Evolutionary conservation across 2,329 filamentous ascomycete genomes (phyloP).

Genomic region (Colletotrichum salicis): DNA sequence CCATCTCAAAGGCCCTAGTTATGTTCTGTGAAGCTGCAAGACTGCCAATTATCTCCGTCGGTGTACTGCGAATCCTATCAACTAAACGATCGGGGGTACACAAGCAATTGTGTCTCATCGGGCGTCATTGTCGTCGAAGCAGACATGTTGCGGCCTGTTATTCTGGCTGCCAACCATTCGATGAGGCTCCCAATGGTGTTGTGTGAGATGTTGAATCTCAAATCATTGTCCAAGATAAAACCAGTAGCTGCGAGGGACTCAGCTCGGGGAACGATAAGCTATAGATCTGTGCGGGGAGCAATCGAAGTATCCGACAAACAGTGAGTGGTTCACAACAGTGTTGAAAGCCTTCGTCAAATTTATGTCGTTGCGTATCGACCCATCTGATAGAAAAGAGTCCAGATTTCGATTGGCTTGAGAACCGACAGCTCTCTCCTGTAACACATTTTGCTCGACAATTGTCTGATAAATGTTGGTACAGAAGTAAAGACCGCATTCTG

Average conservation of each 20-base stretch:
- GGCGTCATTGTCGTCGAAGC: too few relatives aligned
- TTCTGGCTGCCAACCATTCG: not conserved
- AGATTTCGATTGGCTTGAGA: too few relatives aligned
- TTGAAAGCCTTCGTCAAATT: not conserved
- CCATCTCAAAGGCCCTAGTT: not conserved
- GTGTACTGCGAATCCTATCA: too few relatives aligned
- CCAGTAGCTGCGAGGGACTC: not conserved
- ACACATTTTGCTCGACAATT: not conserved
- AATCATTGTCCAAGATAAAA: not conserved
- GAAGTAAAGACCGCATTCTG: not conserved
- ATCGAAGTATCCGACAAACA: not conserved
- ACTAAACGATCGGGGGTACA: too few relatives aligned
- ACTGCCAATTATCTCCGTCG: not conserved
- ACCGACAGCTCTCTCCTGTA: not conserved
- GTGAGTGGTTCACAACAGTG: not conserved
- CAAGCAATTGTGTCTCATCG: too few relatives aligned
- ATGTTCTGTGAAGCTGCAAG: not conserved
- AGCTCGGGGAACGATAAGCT: not conserved
- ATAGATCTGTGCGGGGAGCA: not conserved
- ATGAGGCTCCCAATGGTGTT: not conserved
- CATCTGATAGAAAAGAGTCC: too few relatives aligned
- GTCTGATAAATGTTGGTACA: not conserved
- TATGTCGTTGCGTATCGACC: too few relatives aligned
- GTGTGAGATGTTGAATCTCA: constrained; percentile 1
- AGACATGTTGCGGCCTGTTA: not conserved